Conservation (phyloP, 1,284 basidiomycete genomes). For the Polyporus tsugae region DNA sequence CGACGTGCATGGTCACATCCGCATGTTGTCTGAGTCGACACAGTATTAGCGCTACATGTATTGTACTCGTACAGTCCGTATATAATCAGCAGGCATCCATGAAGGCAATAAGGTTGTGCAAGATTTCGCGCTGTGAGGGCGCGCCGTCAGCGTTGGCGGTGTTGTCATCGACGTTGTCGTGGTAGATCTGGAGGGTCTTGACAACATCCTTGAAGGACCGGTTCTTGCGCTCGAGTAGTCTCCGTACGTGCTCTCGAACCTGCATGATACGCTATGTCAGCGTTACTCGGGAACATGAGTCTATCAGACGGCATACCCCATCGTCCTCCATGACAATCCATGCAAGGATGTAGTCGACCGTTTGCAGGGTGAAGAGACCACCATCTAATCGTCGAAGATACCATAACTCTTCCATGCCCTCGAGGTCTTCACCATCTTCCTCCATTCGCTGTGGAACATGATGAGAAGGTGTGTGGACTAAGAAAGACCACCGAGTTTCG, state of each 20-base stretch:
- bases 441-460: slow-evolving; percentile 54
- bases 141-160: slow-evolving; percentile 43
- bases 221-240: slow-evolving; percentile 79
- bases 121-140: slow-evolving; percentile 72
- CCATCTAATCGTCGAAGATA: slow-evolving; percentile 88
- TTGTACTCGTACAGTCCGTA: slow-evolving; percentile 30
- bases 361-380: slow-evolving; percentile 90
- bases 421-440: slow-evolving; percentile 66
- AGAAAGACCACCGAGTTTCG: slow-evolving; percentile 18
- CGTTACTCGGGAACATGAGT: background rate
- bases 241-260: slow-evolving; percentile 77
- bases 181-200: slow-evolving; percentile 69
- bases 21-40: background rate
- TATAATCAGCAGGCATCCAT: slow-evolving; percentile 51
- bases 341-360: slow-evolving; percentile 91
- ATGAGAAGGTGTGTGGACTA: background rate
- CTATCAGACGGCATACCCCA: slow-evolving; percentile 65
- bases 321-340: slow-evolving; percentile 99
- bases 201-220: slow-evolving; percentile 73
- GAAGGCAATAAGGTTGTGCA: slow-evolving; percentile 73
- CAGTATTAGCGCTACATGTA: slow-evolving; percentile 26
- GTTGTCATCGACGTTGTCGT: slow-evolving; percentile 73
- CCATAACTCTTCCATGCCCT: slow-evolving; percentile 78
- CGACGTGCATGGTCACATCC: background rate
- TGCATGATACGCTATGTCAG: slow-evolving; percentile 43